phyloP scores from a whole-genome alignment of 768 basidiomycete genomes.

The Termitomyces sp. region DNA sequence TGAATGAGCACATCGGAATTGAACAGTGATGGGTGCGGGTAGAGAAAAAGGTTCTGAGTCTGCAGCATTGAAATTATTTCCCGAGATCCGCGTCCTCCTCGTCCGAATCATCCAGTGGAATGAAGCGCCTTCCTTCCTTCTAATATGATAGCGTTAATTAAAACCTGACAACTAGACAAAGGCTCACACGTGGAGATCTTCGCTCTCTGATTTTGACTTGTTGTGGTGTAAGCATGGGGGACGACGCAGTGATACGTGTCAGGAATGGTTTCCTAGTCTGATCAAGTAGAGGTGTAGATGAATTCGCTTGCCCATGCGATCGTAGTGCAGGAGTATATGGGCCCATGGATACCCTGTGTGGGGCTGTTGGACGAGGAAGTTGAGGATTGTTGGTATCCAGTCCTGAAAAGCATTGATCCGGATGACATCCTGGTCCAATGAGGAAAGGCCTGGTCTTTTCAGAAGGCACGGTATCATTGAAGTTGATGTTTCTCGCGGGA shows the following conservation, averaged over 20 bases:
- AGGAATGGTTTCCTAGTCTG: not conserved
- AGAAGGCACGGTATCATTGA: not conserved
- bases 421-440: not conserved
- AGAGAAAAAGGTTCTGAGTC: not conserved
- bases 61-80: not conserved
- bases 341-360: not conserved
- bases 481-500: not conserved
- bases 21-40: not conserved
- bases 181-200: constrained; percentile 22
- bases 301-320: not conserved
- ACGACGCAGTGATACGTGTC: not conserved
- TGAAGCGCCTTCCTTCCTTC: constrained; percentile 42
- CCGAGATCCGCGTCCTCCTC: not conserved
- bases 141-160: constrained; percentile 9
- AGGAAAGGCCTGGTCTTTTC: not conserved
- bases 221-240: not conserved
- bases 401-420: not conserved
- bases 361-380: not conserved
- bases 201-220: constrained; percentile 16
- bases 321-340: not conserved
- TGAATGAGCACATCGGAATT: not conserved
- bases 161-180: not conserved
- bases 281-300: not conserved
- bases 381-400: not conserved
- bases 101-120: constrained; percentile 39